Conservation (phyloP, 1,139 yeast genomes). For the Geotrichum candidum region DNA sequence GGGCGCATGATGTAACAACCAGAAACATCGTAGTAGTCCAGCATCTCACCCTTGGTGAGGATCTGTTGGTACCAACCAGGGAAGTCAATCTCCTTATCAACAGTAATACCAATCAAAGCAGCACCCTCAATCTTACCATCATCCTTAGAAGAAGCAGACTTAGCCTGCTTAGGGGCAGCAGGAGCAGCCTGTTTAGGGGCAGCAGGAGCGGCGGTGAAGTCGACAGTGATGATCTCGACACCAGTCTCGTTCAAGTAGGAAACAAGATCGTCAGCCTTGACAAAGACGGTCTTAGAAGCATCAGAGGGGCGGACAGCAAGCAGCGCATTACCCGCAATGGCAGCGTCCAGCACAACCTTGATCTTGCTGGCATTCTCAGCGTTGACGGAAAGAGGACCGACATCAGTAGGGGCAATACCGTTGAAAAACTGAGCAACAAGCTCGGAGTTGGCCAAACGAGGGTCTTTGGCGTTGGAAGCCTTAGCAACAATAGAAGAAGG, state of each 20-base stretch:
- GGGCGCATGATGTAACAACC: constrained; percentile 99
- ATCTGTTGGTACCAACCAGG: constrained; percentile 97
- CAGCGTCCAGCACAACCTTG: constrained; percentile 59
- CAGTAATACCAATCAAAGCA: constrained; percentile 91
- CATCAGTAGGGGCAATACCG: constrained; percentile 48
- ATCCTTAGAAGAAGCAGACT: constrained; percentile 21
- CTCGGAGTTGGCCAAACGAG: constrained; percentile 81
- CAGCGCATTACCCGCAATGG: constrained; percentile 38
- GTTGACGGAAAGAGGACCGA: constrained; percentile 29
- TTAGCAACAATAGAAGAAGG: constrained; percentile 61
- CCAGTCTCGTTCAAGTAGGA: constrained; percentile 54
- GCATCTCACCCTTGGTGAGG: constrained; percentile 92
- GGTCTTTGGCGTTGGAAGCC: constrained; percentile 71
- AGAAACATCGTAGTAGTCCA: constrained; percentile 96
- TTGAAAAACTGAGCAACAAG: constrained; percentile 62
- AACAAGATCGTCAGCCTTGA: constrained; percentile 45
- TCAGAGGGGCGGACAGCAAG: constrained; percentile 54
- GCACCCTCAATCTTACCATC: constrained; percentile 68
- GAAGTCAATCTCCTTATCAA: constrained; percentile 85
- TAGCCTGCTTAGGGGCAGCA: constrained; percentile 6
- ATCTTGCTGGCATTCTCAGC: constrained; percentile 40
- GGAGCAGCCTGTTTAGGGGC: constrained; percentile 26
- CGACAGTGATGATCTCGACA: constrained; percentile 51
- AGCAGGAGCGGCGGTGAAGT: constrained; percentile 46
- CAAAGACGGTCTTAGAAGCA: constrained; percentile 50